Conservation (phyloP, 106 monocot genomes). For the Dendrobium catenatum region DNA sequence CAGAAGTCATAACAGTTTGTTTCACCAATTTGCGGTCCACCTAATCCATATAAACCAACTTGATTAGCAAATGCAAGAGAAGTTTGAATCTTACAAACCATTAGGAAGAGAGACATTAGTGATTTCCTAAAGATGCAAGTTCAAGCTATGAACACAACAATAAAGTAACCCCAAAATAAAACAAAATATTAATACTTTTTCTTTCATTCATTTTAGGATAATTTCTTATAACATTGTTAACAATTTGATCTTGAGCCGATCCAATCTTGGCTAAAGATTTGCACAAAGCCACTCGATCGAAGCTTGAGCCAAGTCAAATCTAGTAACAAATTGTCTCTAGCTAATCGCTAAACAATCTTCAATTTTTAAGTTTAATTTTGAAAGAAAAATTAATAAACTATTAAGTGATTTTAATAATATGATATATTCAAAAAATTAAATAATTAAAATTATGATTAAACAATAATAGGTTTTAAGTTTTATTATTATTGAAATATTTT, state of each 20-base stretch:
- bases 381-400: neutral
- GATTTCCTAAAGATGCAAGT: neutral
- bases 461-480: neutral
- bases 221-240: neutral
- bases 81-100: neutral
- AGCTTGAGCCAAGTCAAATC: neutral
- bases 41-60: conserved; percentile 26
- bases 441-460: no score
- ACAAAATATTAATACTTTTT: neutral
- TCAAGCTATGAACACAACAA: neutral
- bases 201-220: neutral
- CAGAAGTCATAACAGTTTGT: conserved; percentile 99
- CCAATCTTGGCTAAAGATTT: neutral
- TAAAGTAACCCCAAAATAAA: neutral
- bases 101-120: neutral
- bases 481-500: neutral
- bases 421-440: no score
- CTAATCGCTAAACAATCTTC: neutral
- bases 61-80: conserved; percentile 6
- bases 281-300: neutral
- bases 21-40: conserved; percentile 99
- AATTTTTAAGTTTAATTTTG: neutral
- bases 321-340: neutral
- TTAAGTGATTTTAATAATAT: neutral
- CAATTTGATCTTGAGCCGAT: neutral